Evolutionary conservation across 1,284 basidiomycete species (phyloP).

Genomic region (Fistulinella cinereoalba): DNA sequence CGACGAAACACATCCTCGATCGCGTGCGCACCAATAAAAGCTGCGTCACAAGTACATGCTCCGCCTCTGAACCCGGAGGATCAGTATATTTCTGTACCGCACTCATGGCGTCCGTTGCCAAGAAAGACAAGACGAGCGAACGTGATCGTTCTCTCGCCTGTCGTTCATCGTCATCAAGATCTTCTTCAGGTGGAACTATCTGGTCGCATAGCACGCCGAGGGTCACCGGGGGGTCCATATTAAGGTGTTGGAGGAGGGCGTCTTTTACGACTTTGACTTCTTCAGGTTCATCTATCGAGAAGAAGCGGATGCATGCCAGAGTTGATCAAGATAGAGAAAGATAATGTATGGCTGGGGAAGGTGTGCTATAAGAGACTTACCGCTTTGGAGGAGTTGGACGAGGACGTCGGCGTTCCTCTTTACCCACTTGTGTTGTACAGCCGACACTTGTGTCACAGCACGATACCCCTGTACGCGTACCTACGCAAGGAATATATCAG

Average conservation of each 20-base stretch:
- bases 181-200: constrained; percentile 49
- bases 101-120: constrained; percentile 51
- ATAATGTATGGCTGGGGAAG: constrained; percentile 1
- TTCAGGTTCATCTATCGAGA: constrained; percentile 54
- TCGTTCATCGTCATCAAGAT: constrained; percentile 56
- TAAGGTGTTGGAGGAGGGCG: constrained; percentile 59
- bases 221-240: constrained; percentile 58
- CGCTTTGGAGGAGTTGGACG: constrained; percentile 69
- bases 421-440: constrained; percentile 54
- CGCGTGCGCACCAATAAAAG: constrained; percentile 44
- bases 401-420: constrained; percentile 71
- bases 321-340: constrained; percentile 25
- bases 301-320: constrained; percentile 6
- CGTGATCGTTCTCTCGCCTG: constrained; percentile 55
- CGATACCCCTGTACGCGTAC: constrained; percentile 65
- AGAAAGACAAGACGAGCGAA: constrained; percentile 56
- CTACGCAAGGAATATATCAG: constrained; percentile 35
- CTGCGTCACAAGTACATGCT: constrained; percentile 47
- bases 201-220: constrained; percentile 69
- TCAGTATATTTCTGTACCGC: constrained; percentile 46
- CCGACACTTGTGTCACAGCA: constrained; percentile 63
- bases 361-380: constrained; percentile 41
- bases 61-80: constrained; percentile 43
- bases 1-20: constrained; percentile 10
- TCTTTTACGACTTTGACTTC: constrained; percentile 61